Evolutionary conservation across 441 rosid genomes (phyloP), one percentile per base, ranked within the genome.

Genomic region (Euphorbia corollata): DNA sequence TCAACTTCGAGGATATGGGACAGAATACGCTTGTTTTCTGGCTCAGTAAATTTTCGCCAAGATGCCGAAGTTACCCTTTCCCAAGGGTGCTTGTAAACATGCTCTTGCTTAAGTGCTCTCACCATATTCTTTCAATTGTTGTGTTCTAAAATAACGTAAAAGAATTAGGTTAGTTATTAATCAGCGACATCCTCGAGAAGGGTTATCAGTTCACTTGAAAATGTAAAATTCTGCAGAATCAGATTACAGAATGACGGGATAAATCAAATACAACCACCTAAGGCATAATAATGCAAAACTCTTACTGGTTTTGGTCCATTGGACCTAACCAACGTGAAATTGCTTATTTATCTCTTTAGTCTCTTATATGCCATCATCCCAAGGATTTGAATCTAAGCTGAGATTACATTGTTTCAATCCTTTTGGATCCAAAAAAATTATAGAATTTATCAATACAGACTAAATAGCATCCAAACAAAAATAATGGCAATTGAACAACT

Each of bases 41-140:
- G 90, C 65, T 93, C 96, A 24, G 95, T 76, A 79, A 86, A 93
- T 79, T 90, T 93, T 77, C 98, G 92, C 97, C 98, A 93, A 12
- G 96, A 91, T 24, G 95, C 99, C 22, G 98, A 86, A 64, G 95
- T 86, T 20, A 93, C 97, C 47, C 92, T 82, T 73, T 89, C 99
- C 99, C 98, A 93, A 5, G 97, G 97, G 71, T 93, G 98, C 84
- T 80, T 81, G 82, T 90, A 93, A 45, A 89, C 75, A 75, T 93
- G 99, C 79, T 93, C 95, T 80, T 93, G 99, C 16, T 69, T 61
- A 63, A 85, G 89, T 55, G 91, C 96, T 85, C 85, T 88, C 20
- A 87, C 98, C 98, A 90, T 89, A 30, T 11, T 64, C 62, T 59
- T 77, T 23, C 2, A 60, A n/a, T 66, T 34, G n/a, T 27, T 36